Percentiles rank a stretch among this genome's conserved stretches.
Evolutionary conservation across 306 rosid genomes (phyloP).

Genomic region (Prunus persica): DNA sequence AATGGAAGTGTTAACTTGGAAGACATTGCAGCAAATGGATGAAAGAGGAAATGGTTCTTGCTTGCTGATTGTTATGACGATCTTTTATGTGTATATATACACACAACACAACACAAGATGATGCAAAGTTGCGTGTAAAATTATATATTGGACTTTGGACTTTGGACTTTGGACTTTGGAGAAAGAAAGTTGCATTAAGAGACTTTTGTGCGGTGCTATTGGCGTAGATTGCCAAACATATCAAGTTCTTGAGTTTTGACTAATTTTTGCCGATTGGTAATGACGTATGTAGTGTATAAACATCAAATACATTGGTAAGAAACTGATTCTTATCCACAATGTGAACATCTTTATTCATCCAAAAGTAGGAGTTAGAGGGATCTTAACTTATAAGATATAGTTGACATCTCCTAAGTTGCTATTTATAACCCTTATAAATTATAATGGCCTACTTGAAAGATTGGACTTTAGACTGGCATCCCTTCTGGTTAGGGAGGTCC

Average conservation of each 20-base stretch:
- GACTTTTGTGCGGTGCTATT: neutral
- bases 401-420: too few species aligned
- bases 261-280: too few species aligned
- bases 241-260: neutral
- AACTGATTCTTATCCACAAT: too few species aligned
- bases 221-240: neutral
- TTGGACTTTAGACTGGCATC: neutral
- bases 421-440: too few species aligned
- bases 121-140: neutral
- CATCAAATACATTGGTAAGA: too few species aligned
- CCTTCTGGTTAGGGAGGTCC: neutral
- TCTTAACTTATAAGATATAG: too few species aligned
- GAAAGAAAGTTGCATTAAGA: neutral
- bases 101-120: too few species aligned
- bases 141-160: neutral
- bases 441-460: too few species aligned
- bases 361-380: too few species aligned
- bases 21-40: constrained; percentile 24
- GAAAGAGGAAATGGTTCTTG: neutral
- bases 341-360: too few species aligned
- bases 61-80: neutral
- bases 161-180: neutral
- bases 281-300: too few species aligned
- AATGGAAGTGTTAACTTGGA: constrained; percentile 24
- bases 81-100: neutral